Conservation (phyloP, 31 red algal species). For the Endocladia muricata region DNA sequence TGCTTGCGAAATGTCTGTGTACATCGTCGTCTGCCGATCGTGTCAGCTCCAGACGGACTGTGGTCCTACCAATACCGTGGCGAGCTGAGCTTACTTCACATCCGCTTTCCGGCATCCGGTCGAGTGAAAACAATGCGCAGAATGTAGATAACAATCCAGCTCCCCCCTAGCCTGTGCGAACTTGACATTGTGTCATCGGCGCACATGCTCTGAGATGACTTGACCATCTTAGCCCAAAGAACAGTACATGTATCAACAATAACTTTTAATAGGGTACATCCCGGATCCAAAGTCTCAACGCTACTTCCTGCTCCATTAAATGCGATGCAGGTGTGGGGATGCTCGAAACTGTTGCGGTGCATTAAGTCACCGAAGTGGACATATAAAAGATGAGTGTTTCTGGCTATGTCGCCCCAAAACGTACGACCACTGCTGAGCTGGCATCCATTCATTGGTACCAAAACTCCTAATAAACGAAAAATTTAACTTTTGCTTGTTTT, state of each 20-base stretch:
- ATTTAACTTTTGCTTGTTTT: neutral
- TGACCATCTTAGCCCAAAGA: neutral
- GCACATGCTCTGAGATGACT: neutral
- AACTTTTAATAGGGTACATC: neutral
- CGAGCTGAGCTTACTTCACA: neutral
- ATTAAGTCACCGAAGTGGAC: neutral
- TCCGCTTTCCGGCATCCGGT: neutral
- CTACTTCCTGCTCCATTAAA: neutral
- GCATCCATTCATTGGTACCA: neutral
- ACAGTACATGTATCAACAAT: neutral
- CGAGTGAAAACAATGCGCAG: neutral
- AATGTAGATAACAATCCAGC: neutral
- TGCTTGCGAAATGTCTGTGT: neutral
- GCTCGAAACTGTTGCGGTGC: neutral
- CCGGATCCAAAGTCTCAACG: neutral
- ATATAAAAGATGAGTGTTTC: neutral
- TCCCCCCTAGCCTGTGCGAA: conserved; percentile 2
- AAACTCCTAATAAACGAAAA: neutral
- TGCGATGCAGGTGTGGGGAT: neutral
- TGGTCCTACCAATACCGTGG: neutral
- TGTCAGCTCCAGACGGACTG: neutral
- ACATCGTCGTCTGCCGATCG: neutral
- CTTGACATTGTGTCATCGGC: conserved; percentile 14
- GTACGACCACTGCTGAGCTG: neutral
- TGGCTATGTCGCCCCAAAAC: neutral